Base-by-base conservation (phyloP, 192 early-diverging fungal species). In the Dissophora ornata region DNA sequence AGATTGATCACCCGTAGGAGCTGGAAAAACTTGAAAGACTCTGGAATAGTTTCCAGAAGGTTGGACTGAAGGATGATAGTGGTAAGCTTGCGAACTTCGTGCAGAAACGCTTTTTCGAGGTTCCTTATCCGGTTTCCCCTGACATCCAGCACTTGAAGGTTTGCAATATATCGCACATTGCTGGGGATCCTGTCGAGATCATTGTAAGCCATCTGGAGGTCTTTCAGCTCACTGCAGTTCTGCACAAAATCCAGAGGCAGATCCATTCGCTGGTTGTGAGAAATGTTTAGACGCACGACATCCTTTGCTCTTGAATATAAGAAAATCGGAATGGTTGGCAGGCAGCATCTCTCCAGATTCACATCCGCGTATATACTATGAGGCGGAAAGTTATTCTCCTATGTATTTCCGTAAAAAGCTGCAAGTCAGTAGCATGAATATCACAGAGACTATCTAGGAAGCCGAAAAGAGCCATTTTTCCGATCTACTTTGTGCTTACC, bases 201-300 rank as follows among this genome's bases (percentile, higher is more conserved):
- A 66, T 91, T 95, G 9, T 89, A 84, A 7, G 89, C 74, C 71
- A 97, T 86, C 6, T 87, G 80, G 16, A 97, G 84, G 29, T 90
- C 85, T 5, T 87, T 81, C 41, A 95, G 59, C 26, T 78, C 83
- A 13, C 69, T 85, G 41, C 94, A 93, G 48, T 89, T 84, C 82
- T 94, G 91, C 13, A 90, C 86, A 73, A 97, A 93, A 62, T 95
- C 93, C 30, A 90, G 73, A 19, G 95, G 94, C 22, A 97, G 73
- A 52, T 94, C 92, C 50, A 97, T 84, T 29, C 91, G 81, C 16
- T 90, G 88, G 69, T 95, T 95, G 42, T 89, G 86, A 57, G 93
- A 94, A 42, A 95, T 83, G 60, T 97, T 89, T 8, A 97, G 83
- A 24, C 87, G 85, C 9, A 86, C 78, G 45, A 95, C 93, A n/a